Conservation (phyloP, 352 stramenopile genomes). For the Poterioochromonas sp. region DNA sequence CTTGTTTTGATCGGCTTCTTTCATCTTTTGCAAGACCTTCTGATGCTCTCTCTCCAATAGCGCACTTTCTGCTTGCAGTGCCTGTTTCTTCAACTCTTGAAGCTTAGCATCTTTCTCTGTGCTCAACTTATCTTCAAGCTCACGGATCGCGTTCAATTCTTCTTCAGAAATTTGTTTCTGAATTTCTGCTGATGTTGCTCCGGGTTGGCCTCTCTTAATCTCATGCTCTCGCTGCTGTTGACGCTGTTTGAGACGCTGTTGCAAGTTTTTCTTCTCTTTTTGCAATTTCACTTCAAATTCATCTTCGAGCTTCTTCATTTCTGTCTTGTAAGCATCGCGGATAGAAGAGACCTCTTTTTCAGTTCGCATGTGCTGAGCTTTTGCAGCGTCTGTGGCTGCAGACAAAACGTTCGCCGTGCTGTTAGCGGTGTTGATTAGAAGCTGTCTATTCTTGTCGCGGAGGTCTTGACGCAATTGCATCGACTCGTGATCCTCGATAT, state of each 20-base stretch:
- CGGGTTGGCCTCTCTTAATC: neutral
- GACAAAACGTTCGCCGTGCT: neutral
- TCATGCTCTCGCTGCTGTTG: neutral
- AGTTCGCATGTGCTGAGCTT: neutral
- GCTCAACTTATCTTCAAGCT: neutral
- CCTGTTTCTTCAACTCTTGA: neutral
- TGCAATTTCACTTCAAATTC: neutral
- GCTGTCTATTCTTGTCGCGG: neutral
- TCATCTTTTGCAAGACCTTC: neutral
- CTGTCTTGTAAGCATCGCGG: neutral
- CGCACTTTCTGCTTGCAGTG: neutral
- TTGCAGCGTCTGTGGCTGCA: neutral
- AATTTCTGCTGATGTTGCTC: slow-evolving; percentile 1
- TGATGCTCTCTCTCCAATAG: neutral
- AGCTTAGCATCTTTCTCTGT: neutral
- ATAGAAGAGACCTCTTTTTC: neutral
- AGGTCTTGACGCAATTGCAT: neutral
- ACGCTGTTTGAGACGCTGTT: neutral
- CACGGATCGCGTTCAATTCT: neutral
- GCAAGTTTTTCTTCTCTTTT: slow-evolving; percentile 14
- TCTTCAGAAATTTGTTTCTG: neutral
- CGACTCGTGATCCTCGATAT: neutral
- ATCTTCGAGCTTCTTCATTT: neutral
- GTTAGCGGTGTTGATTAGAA: neutral
- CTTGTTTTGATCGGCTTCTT: neutral